A percentile compares a stretch with the other conserved stretches of the same genome.
Evolutionary conservation across 164 flowering plant species (phyloP).

Genomic region (Vitis labrusca): DNA sequence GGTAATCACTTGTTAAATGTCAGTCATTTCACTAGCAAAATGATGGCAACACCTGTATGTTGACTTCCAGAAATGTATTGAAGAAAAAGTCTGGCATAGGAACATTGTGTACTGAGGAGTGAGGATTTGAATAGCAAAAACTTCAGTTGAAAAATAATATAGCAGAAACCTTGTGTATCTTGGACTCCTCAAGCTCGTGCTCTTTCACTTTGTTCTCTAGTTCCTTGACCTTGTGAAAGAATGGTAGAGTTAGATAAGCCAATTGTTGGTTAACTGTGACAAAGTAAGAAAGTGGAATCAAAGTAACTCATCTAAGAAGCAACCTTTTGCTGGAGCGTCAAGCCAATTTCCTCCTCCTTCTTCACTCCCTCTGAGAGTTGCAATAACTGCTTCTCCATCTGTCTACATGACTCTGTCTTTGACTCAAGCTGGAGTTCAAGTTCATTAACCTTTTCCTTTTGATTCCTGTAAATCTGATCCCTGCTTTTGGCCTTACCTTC

Average conservation of each 20-base stretch:
- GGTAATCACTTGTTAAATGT: neutral
- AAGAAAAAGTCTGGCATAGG: too few species aligned
- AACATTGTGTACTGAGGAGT: neutral
- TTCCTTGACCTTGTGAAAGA: constrained; percentile 36
- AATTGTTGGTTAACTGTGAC: neutral
- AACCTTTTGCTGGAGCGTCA: constrained; percentile 59
- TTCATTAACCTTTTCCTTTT: constrained; percentile 69
- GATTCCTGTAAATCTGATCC: constrained; percentile 58
- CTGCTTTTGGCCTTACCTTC: constrained; percentile 62
- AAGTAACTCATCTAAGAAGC: neutral
- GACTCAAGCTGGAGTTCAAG: constrained; percentile 56
- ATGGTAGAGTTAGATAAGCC: neutral
- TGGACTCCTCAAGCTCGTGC: constrained; percentile 26
- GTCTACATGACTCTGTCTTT: constrained; percentile 44
- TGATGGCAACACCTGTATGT: neutral
- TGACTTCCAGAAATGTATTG: neutral
- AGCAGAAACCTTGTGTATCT: constrained; percentile 29
- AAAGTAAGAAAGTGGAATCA: neutral
- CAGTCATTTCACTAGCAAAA: neutral
- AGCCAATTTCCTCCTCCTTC: constrained; percentile 59
- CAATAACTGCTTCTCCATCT: constrained; percentile 53
- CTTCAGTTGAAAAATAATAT: neutral
- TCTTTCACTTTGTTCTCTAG: constrained; percentile 46
- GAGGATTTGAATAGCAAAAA: neutral
- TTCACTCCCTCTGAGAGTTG: constrained; percentile 56